phyloP scores from a whole-genome alignment of 495 filamentous ascomycete species.

The Penicillium lividum region DNA sequence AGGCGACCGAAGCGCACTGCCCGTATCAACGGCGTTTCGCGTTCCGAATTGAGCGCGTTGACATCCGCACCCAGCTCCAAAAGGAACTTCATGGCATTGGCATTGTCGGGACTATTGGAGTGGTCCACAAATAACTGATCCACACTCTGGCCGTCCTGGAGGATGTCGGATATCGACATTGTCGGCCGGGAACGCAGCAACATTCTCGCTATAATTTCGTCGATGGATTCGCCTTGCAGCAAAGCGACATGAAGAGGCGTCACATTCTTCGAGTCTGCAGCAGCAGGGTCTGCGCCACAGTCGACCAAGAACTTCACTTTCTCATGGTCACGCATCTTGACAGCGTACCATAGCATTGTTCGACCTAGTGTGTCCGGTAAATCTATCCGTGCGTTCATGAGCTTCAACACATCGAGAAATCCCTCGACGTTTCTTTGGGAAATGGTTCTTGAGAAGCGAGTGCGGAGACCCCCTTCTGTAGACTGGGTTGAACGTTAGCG shows the following conservation, averaged over 20 bases:
- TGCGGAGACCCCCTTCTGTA: too few relatives aligned
- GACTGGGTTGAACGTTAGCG: too few relatives aligned
- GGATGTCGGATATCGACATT: not conserved
- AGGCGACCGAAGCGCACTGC: not conserved
- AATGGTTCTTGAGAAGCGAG: too few relatives aligned
- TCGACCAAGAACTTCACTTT: not conserved
- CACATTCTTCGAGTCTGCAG: not conserved
- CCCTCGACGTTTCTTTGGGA: too few relatives aligned
- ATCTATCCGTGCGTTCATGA: too few relatives aligned
- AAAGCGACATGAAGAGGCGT: not conserved
- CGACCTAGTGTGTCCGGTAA: too few relatives aligned
- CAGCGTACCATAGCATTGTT: not conserved
- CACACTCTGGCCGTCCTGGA: not conserved
- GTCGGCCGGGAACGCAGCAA: not conserved
- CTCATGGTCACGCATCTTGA: not conserved
- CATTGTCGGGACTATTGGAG: not conserved
- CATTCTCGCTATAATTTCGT: not conserved
- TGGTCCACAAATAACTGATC: not conserved
- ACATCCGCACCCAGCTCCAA: not conserved
- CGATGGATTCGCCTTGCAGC: too few relatives aligned
- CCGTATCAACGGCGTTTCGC: not conserved
- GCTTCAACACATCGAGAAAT: too few relatives aligned
- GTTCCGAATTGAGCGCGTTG: not conserved
- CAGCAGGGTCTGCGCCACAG: not conserved
- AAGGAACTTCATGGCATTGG: not conserved